Evolutionary conservation across 306 rosid species (phyloP), one percentile per base, ranked within the genome.

Genomic region (Lathyrus oleraceus): DNA sequence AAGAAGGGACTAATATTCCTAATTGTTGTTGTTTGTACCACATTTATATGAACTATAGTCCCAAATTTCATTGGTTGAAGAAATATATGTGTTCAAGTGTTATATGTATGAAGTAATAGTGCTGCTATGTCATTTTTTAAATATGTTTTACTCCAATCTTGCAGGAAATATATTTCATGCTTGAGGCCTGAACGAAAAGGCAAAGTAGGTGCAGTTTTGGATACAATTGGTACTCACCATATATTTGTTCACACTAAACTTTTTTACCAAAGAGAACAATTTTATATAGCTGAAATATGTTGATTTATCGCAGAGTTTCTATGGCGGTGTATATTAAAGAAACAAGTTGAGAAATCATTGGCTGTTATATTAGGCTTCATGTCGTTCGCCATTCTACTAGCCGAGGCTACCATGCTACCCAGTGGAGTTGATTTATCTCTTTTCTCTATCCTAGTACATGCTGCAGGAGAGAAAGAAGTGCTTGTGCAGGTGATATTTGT

Each of bases 381-480:
- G 85, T 90, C 98, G 3, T 84, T 73, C 65, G 91, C 96, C 56
- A 87, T 90, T 85, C 87, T 93, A 74, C 68, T 90, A 81, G 98
- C 98, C 6, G 98, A 93, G 84, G 98, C 97, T 65, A 93, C 97
- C 49, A 85, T 90, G 61, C 88, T 90, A 64, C 88, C 93, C 12
- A 81, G 78, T 69, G 83, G 83, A 65, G 87, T 90, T 53, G 87
- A 93, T 81, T 70, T 93, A 75, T 93, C 97, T 66, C 88, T 93
- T 58, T 90, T 93, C 77, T 93, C 98, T 62, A 81, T 90, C 85
- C 85, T 93, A 63, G 75, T 90, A 73, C 94, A 87, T 65, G 84
- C 82, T 49, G 96, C 80, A 25, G 84, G 86, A 74, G 66, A 77
- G 45, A 82, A 75, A 57, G 97, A 93, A 78, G 83, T 84, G 67